Evolutionary conservation across 495 filamentous ascomycete genomes (phyloP).

Genomic region (Podospora sp.): DNA sequence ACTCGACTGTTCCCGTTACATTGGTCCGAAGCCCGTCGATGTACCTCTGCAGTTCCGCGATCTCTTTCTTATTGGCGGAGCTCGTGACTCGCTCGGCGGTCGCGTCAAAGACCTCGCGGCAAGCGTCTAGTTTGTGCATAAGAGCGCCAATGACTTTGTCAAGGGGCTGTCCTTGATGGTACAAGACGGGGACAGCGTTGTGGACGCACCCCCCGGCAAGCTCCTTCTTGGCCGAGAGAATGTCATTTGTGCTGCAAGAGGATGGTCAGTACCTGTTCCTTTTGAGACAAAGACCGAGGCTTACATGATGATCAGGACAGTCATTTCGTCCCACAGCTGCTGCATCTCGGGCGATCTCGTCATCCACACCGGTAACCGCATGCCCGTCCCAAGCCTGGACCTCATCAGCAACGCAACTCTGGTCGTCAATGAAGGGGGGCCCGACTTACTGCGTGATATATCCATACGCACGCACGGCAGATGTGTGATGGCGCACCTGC

Average conservation of each 20-base stretch:
- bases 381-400: slow-evolving; percentile 2
- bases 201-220: slow-evolving; percentile 20
- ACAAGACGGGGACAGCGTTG: slow-evolving; percentile 22
- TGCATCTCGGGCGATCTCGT: slow-evolving; percentile 16
- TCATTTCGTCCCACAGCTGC: slow-evolving; percentile 21
- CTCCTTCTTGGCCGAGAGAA: slow-evolving; percentile 25
- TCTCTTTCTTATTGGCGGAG: not conserved
- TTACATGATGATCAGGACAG: slow-evolving; percentile 17
- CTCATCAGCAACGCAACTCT: not conserved
- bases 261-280: not conserved
- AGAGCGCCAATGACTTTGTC: slow-evolving; percentile 7
- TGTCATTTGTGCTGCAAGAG: slow-evolving; percentile 15
- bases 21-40: slow-evolving; percentile 16
- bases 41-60: slow-evolving; percentile 3
- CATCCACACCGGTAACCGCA: slow-evolving; percentile 4
- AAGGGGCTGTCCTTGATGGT: slow-evolving; percentile 11
- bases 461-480: slow-evolving; percentile 8
- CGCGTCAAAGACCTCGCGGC: slow-evolving; percentile 10
- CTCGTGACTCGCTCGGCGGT: slow-evolving; percentile 4
- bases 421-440: not conserved
- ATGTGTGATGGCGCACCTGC: slow-evolving; percentile 14
- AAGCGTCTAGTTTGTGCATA: not conserved
- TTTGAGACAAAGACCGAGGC: not conserved
- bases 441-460: slow-evolving; percentile 14
- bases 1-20: slow-evolving; percentile 20